phyloP scores from a whole-genome alignment of 768 basidiomycete species.

The Pulveroboletus sp. region DNA sequence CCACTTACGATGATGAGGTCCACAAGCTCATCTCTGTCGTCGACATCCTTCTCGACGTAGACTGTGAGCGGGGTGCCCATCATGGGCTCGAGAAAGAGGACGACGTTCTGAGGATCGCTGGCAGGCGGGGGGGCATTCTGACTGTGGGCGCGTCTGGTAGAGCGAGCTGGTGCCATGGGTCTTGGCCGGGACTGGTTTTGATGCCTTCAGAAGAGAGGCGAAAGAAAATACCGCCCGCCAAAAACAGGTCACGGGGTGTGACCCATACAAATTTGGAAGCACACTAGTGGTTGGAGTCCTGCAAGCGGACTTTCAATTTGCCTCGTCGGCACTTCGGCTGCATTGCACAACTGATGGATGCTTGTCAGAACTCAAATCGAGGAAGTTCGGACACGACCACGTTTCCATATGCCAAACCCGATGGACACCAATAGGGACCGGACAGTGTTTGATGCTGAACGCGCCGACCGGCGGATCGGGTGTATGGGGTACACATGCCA shows the following conservation, averaged over 20 bases:
- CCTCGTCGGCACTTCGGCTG: slow-evolving; percentile 5
- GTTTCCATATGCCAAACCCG: no score
- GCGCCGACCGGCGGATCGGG: no score
- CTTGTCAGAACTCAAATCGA: no score
- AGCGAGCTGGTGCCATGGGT: slow-evolving; percentile 83
- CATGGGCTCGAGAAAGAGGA: slow-evolving; percentile 79
- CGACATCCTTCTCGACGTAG: slow-evolving; percentile 79
- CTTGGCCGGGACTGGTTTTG: slow-evolving; percentile 34
- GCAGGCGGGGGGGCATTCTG: slow-evolving; percentile 24
- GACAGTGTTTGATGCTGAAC: no score
- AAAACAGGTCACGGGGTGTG: slow-evolving; percentile 18
- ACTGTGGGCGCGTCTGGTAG: slow-evolving; percentile 47
- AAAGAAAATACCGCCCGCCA: slow-evolving; percentile 9
- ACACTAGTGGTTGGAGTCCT: slow-evolving; percentile 28
- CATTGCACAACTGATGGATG: background rate
- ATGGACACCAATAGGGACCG: background rate
- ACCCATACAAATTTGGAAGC: background rate
- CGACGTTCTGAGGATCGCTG: slow-evolving; percentile 34
- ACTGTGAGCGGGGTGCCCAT: slow-evolving; percentile 69
- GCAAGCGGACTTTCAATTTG: slow-evolving; percentile 20
- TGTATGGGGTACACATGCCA: no score
- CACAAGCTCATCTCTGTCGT: slow-evolving; percentile 58
- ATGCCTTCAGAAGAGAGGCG: slow-evolving; percentile 18
- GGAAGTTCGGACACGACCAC: no score
- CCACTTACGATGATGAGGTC: slow-evolving; percentile 62